These are phyloP conservation scores for Juglanconis oblonga DNA, from an alignment of 2,329 filamentous ascomycete species.

Conservation along the genomic window DNA sequence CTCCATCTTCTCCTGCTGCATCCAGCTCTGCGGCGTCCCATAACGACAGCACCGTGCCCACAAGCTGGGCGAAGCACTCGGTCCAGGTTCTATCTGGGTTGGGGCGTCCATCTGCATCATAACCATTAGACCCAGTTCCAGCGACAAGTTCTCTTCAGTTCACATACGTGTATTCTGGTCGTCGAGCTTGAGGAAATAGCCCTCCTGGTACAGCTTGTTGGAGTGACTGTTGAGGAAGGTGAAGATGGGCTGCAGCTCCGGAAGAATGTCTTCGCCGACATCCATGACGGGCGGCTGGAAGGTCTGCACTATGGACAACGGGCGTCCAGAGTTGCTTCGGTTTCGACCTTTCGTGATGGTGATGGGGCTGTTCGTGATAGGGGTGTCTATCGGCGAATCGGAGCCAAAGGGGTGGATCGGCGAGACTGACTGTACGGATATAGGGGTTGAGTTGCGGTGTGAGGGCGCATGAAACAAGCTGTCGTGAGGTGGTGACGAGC, in stretches of 20 bases:
- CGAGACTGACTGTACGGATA: conserved; percentile 27
- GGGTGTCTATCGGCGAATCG: conserved; percentile 37
- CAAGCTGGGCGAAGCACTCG: conserved; percentile 94
- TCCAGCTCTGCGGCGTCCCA: conserved; percentile 96
- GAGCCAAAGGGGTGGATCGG: conserved; percentile 12
- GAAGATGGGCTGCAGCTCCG: conserved; percentile 93
- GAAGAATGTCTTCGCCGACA: conserved; percentile 77
- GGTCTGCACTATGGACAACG: conserved; percentile 80
- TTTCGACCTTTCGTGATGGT: conserved; percentile 39
- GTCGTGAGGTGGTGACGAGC: conserved; percentile 42
- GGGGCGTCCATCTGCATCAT: conserved; percentile 70
- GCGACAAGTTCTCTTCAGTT: conserved; percentile 6
- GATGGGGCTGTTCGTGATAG: conserved; percentile 38
- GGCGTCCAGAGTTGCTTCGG: conserved; percentile 57
- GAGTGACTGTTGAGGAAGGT: conserved; percentile 89
- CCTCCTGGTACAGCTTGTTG: conserved; percentile 96
- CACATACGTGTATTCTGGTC: conserved; percentile 86
- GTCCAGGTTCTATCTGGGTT: conserved; percentile 87
- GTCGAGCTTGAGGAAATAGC: conserved; percentile 94
- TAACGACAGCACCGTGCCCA: conserved; percentile 88
- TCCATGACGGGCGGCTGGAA: conserved; percentile 87
- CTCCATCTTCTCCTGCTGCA: conserved; percentile 73
- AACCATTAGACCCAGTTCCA: conserved; percentile 21
- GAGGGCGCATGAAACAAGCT: conserved; percentile 14
- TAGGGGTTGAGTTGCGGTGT: conserved; percentile 24